Evolutionary conservation across 2,329 filamentous ascomycete species (phyloP).

Genomic region (Mycosphaerelloides madeirae): DNA sequence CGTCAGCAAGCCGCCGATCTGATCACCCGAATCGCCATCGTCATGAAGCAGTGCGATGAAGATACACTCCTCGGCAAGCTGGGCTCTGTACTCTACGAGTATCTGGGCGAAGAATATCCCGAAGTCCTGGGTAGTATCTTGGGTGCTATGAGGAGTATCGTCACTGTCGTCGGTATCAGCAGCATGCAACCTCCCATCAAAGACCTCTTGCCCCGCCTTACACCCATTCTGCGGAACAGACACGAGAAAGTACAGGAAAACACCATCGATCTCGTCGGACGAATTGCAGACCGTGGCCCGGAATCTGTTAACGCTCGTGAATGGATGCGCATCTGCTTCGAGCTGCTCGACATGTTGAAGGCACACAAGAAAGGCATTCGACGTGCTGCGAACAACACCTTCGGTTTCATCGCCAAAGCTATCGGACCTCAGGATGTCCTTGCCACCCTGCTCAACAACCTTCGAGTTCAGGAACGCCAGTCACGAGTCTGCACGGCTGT

Average conservation of each 20-base stretch:
- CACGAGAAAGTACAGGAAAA: conserved; percentile 99
- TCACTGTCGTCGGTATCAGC: conserved; percentile 94
- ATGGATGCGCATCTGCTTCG: conserved; percentile 99
- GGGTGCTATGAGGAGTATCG: conserved; percentile 88
- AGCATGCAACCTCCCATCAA: conserved; percentile 98
- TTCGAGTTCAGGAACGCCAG: conserved; percentile 94
- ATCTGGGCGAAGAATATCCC: conserved; percentile 95
- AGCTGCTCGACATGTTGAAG: conserved; percentile 97
- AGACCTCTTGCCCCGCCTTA: conserved; percentile 87
- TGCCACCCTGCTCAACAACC: conserved; percentile 90
- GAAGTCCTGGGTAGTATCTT: conserved; percentile 96
- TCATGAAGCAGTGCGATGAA: conserved; percentile 98
- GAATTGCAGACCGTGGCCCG: conserved; percentile 93
- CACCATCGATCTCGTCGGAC: conserved; percentile 94
- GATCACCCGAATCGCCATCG: conserved; percentile 93
- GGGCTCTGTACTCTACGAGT: conserved; percentile 92
- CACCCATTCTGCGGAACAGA: conserved; percentile 95
- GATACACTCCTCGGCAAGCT: conserved; percentile 95
- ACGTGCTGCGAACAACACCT: conserved; percentile 97
- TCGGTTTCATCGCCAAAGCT: conserved; percentile 98
- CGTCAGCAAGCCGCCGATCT: conserved; percentile 95
- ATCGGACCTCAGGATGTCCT: conserved; percentile 97
- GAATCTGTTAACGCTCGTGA: conserved; percentile 95
- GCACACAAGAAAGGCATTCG: conserved; percentile 99
- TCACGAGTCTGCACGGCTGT: conserved; percentile 98